Percentiles rank a stretch among this genome's conserved stretches.
Evolutionary conservation across 2,329 filamentous ascomycete genomes (phyloP).

Genomic region (Pseudocercospora crystallina): DNA sequence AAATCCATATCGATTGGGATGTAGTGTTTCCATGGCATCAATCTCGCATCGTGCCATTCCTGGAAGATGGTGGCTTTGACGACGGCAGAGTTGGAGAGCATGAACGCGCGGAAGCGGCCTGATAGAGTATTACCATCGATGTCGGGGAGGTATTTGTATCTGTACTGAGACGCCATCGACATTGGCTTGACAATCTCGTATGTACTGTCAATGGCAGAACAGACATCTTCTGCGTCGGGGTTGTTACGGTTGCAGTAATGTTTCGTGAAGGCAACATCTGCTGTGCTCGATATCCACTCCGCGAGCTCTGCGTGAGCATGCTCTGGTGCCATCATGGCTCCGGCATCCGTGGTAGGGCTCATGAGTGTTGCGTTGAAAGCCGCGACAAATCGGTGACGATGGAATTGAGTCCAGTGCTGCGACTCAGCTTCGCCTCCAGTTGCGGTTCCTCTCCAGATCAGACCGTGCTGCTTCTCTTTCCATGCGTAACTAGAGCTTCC

Average conservation of each 20-base stretch:
- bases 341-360: not conserved
- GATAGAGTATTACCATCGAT: conserved; percentile 65
- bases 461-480: conserved; percentile 38
- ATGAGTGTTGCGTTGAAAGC: conserved; percentile 63
- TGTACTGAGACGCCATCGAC: conserved; percentile 43
- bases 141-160: conserved; percentile 69
- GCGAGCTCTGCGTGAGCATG: not conserved
- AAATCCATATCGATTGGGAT: conserved; percentile 76
- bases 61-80: conserved; percentile 76
- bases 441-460: conserved; percentile 47
- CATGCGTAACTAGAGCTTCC: conserved; percentile 28
- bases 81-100: conserved; percentile 67
- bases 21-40: conserved; percentile 77
- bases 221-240: not conserved
- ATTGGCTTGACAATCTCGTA: not conserved
- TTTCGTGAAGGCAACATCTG: not conserved
- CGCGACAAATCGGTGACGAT: conserved; percentile 69
- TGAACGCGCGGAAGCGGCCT: conserved; percentile 52
- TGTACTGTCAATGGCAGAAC: not conserved
- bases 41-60: conserved; percentile 74
- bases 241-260: not conserved
- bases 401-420: conserved; percentile 66
- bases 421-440: conserved; percentile 43
- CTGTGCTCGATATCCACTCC: not conserved
- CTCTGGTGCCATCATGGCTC: too few species aligned